Conservation (phyloP, 2,329 filamentous ascomycete genomes). For the Coniochaeta ligniaria region DNA sequence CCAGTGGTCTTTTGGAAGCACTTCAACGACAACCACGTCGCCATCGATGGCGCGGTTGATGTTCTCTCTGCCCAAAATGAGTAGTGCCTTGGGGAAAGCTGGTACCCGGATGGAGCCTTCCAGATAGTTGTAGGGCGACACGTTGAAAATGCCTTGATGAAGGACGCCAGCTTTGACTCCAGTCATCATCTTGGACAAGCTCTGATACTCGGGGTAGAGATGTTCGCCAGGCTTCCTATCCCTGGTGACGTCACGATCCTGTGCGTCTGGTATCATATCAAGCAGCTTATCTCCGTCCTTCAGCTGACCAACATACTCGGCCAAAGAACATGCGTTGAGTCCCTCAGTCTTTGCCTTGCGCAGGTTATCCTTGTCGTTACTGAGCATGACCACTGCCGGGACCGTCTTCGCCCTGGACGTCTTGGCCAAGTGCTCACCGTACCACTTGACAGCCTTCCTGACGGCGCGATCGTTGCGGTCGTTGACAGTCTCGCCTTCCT, state of each 20-base stretch:
- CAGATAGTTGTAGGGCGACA: constrained; percentile 96
- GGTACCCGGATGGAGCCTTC: constrained; percentile 88
- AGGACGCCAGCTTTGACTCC: constrained; percentile 81
- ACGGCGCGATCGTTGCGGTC: constrained; percentile 94
- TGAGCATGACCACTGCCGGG: constrained; percentile 86
- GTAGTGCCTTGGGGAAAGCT: constrained; percentile 79
- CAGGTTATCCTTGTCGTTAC: constrained; percentile 83
- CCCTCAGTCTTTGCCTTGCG: constrained; percentile 71
- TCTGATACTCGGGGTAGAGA: constrained; percentile 85
- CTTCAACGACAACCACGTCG: constrained; percentile 86
- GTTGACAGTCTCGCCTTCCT: constrained; percentile 80
- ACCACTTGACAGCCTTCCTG: constrained; percentile 81
- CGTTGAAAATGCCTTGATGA: constrained; percentile 92
- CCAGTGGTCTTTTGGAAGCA: constrained; percentile 93
- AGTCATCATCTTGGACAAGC: constrained; percentile 88
- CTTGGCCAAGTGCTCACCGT: constrained; percentile 68
- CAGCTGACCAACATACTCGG: constrained; percentile 75
- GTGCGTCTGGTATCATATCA: constrained; percentile 84
- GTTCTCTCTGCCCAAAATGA: constrained; percentile 87
- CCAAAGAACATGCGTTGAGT: constrained; percentile 60
- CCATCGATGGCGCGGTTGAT: constrained; percentile 92
- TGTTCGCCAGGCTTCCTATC: constrained; percentile 59
- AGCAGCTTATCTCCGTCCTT: constrained; percentile 79
- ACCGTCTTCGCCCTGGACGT: constrained; percentile 49
- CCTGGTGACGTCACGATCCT: constrained; percentile 58